Evolutionary conservation across 2,329 filamentous ascomycete species (phyloP), one percentile per base, ranked within the genome.

Genomic region (Neurospora sp.): DNA sequence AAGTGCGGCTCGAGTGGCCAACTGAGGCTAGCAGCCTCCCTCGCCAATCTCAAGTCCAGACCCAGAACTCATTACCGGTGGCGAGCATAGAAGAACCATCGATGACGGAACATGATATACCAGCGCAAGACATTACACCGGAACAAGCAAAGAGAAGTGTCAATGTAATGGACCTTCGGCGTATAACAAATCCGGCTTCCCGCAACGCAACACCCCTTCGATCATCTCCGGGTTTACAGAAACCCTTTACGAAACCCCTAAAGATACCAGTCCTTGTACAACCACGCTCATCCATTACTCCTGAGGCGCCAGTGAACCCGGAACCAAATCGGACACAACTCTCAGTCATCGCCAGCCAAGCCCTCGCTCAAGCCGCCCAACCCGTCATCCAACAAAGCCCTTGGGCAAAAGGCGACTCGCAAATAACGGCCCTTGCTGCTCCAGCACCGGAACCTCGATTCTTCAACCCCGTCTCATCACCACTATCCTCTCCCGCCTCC

Each of bases 401-500:
- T 2, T 73, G 74, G 73, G 71, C 72, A 19, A 72, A 67, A 38
- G 74, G 73, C n/a, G 75, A 75, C 42, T 75, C 73, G 6, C 75
- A 76, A 38, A 67, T 67, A 33, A 36, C 52, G 1, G 15, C 9
- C 42, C 36, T 74, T 13, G 46, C 46, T 39, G 33, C 67, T 9
- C 42, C 67, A 33, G 40, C 70, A 15, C 58, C 66, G 33, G 40
- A 71, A 10, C 70, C 72, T 19, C 69, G 70, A 10, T 39, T 52
- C 15, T 73, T 74, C 62, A 74, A 71, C 28, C 72, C 43, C 10
- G 43, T 17, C 42, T 68, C 67, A 8, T 68, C 67, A n/a, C 67
- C 72, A 1, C 13, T 74, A 15, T 75, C 72, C 1, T 75, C 73
- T 1, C 72, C 73, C 40, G 68, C 72, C 40, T 70, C 69, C 52